Base-by-base conservation (phyloP, 2,329 filamentous ascomycete genomes). In the Nannizzia gypsea region DNA sequence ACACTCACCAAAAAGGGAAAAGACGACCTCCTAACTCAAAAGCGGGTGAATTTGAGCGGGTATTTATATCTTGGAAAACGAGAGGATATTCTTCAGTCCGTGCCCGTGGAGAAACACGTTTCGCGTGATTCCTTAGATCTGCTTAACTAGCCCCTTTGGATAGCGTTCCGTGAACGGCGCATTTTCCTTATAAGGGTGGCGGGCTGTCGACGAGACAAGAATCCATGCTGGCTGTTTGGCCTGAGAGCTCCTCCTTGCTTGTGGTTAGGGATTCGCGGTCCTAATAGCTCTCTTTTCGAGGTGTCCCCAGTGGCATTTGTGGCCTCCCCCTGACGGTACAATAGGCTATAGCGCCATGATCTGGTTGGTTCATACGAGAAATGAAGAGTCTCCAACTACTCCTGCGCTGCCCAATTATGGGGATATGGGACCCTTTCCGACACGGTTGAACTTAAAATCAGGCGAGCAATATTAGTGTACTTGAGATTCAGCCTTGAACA, bases 41-140 rank as follows among this genome's bases (percentile, higher is more conserved):
- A 54, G 50, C 50, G 50, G 50, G 20, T 54, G 50, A 54, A 50
- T 42, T 42, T 54, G 50, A 20, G 50, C 50, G 50, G 50, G 26
- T 54, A 54, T 54, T 54, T 54, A 34, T 54, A n/a, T 34, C n/a
- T 54, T 24, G 15, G 31, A 26, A 34, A 34, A n/a, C 26, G 50
- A 54, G 26, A 34, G 26, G 26, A 31, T 17, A n/a, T 54, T n/a
- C 50, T 31, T 50, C 50, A 31, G 50, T 54, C 22, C 22, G 50
- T 54, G 50, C 24, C 50, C n/a, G 50, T 54, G 24, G 50, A 54
- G 50, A 34, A 54, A 17, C 13, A 54, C 11, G 13, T 34, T 31
- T 26, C 28, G 50, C n/a, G 28, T 54, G 50, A 20, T 54, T 17
- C 28, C 26, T 54, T 54, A 17, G 50, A 34, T 31, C 50, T 54